Evolutionary conservation across 108 stramenopile genomes (phyloP).

Genomic region (Craspedostauros australis): DNA sequence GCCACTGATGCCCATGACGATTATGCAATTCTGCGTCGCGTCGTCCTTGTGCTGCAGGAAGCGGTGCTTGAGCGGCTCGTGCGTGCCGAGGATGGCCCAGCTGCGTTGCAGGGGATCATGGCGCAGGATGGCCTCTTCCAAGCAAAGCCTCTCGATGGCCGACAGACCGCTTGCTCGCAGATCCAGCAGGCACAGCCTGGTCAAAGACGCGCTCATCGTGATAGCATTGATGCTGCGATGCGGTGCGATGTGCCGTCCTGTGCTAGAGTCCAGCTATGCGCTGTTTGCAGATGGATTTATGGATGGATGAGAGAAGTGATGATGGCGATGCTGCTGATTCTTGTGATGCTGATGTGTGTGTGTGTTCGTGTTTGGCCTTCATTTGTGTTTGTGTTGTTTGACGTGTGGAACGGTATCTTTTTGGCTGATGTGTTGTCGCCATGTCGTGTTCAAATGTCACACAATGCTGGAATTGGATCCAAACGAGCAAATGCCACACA

Average conservation of each 20-base stretch:
- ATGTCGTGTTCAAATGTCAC: too few species aligned
- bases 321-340: neutral
- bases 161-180: constrained; percentile 61
- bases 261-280: neutral
- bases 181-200: too few species aligned
- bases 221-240: too few species aligned
- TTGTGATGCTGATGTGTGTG: too few species aligned
- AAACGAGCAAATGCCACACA: too few species aligned
- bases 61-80: constrained; percentile 45
- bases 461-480: too few species aligned
- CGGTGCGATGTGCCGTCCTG: too few species aligned
- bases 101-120: constrained; percentile 48
- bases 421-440: too few species aligned
- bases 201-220: too few species aligned
- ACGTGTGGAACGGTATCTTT: too few species aligned
- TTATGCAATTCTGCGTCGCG: constrained; percentile 15
- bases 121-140: constrained; percentile 80
- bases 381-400: too few species aligned
- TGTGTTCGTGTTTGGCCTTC: too few species aligned
- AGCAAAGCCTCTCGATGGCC: constrained; percentile 64
- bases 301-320: neutral
- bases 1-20: constrained; percentile 88
- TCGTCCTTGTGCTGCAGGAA: constrained; percentile 2
- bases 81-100: constrained; percentile 67
- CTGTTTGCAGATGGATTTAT: neutral